Conservation (phyloP, 2,329 filamentous ascomycete genomes). For the Microsporum ferrugineum region DNA sequence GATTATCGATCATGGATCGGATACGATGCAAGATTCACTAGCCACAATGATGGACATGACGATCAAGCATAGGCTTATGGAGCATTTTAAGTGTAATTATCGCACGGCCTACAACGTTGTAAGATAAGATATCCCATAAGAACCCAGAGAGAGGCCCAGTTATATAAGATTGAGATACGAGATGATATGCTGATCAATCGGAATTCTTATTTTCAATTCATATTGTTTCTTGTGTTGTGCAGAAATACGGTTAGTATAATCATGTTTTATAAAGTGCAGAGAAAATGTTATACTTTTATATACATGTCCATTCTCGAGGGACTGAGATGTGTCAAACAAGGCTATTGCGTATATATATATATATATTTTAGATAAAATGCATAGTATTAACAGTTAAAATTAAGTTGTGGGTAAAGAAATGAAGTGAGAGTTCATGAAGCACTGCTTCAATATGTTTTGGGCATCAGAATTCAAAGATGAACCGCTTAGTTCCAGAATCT, state of each 20-base stretch:
- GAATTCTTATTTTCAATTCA: no score
- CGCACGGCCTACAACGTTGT: not conserved
- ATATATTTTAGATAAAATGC: not conserved
- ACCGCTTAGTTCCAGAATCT: not conserved
- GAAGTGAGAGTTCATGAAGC: not conserved
- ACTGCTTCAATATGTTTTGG: not conserved
- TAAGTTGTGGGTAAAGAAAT: not conserved
- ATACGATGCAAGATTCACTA: not conserved
- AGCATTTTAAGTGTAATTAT: not conserved
- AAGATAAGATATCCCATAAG: not conserved
- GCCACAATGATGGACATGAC: not conserved
- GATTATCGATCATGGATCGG: not conserved
- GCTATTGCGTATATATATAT: not conserved
- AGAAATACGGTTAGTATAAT: no score
- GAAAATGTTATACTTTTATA: no score
- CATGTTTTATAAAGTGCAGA: no score
- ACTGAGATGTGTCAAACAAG: not conserved
- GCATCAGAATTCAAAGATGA: not conserved
- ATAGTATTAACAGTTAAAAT: not conserved
- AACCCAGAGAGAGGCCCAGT: no score
- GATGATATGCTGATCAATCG: no score
- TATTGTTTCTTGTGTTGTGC: no score
- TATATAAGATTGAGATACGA: no score
- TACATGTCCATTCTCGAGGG: not conserved
- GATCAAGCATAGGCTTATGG: not conserved